Evolutionary conservation across 2,329 filamentous ascomycete species (phyloP), one percentile per base, ranked within the genome.

Genomic region (Plenodomus lindquistii): DNA sequence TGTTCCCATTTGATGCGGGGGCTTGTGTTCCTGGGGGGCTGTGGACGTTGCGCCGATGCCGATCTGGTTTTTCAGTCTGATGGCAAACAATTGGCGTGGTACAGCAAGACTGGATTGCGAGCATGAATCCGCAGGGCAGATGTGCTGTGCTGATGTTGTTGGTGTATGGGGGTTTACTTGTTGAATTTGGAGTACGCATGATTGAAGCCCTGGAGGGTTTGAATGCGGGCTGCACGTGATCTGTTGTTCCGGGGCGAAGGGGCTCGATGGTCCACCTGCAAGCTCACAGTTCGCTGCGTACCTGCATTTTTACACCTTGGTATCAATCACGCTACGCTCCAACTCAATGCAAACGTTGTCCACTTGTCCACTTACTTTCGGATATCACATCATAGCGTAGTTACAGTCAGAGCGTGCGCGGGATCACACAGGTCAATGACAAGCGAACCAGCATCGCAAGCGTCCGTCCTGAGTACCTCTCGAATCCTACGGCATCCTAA

Each of bases 241-340:
- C n/a, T n/a, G n/a, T n/a, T n/a, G n/a, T n/a, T n/a, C n/a, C n/a
- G n/a, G n/a, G n/a, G 27, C 27, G 11, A 24, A 6, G 11, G 22
- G 22, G 27, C 11, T 13, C 11, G 27, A 4, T 8, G 4, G 27
- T 31, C 15, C 27, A 13, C 27, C 27, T 31, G 6, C 15, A 31
- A 8, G 11, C 27, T 15, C 10, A 15, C 27, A 13, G 27, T 31
- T 31, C 27, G 27, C 6, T 15, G 4, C 27, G 54, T 52, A 56
- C 48, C 54, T 58, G 47, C 42, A 51, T 60, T 24, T 42, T 42
- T 50, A 46, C 45, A 36, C 35, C 44, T 8, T 15, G 40, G 19
- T 48, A 48, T 19, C 15, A 13, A 15, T 8, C 11, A 31, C 11
- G 27, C 27, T 11, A 13, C 27, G 27, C 11, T 4, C 15, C 27